Conservation (phyloP, 2,329 filamentous ascomycete species). For the Nannizzia gypsea region DNA sequence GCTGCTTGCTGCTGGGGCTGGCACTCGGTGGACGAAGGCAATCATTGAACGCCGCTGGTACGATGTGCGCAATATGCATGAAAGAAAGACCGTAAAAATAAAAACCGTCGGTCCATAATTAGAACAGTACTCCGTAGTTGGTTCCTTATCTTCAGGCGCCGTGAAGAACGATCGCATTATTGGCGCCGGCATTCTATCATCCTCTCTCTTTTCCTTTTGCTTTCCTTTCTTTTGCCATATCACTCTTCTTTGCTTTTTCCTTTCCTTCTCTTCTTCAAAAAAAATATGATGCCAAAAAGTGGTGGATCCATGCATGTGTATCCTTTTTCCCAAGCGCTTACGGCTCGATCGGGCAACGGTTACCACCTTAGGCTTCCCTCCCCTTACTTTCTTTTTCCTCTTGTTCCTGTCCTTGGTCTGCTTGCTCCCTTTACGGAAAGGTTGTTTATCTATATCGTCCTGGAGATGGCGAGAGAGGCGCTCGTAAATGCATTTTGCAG, state of each 20-base stretch:
- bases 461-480: background rate
- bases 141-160: background rate
- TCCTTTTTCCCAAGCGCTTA: slow-evolving; percentile 1
- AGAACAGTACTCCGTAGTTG: background rate
- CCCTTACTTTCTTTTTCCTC: background rate
- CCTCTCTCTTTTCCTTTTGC: background rate
- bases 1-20: background rate
- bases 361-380: background rate
- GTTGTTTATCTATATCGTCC: background rate
- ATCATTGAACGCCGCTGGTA: slow-evolving; percentile 2
- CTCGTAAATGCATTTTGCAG: background rate
- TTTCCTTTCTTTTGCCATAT: background rate
- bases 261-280: no score
- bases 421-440: background rate
- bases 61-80: background rate
- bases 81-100: background rate
- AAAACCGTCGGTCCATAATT: background rate
- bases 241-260: background rate
- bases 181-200: slow-evolving; percentile 1
- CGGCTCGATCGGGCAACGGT: background rate
- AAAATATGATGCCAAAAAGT: background rate
- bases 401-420: no score
- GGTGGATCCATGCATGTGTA: background rate
- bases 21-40: background rate
- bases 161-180: background rate